Conservation (phyloP, 495 filamentous ascomycete genomes). For the Penicillium arizonense region DNA sequence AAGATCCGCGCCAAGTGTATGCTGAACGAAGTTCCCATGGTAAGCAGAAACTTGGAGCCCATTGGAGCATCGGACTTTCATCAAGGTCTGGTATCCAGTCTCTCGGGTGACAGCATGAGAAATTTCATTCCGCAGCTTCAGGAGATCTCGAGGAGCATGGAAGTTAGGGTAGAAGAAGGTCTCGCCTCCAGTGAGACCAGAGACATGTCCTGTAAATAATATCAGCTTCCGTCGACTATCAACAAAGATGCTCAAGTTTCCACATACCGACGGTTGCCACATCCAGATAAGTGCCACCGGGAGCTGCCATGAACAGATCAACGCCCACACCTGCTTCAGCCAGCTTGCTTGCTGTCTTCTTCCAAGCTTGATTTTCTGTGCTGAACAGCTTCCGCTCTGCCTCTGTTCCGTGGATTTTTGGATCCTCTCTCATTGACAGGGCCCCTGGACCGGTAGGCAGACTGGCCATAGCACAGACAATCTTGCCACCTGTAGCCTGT, state of each 20-base stretch:
- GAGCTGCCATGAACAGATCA: conserved; percentile 92
- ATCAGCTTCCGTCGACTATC: conserved; percentile 13
- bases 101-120: conserved; percentile 85
- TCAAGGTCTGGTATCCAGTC: conserved; percentile 92
- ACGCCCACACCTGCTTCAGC: conserved; percentile 83
- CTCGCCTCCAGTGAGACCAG: conserved; percentile 76
- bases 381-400: conserved; percentile 89
- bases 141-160: conserved; percentile 76
- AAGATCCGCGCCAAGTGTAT: conserved; percentile 90
- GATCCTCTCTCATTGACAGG: conserved; percentile 81
- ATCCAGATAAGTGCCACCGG: conserved; percentile 86
- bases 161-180: conserved; percentile 97
- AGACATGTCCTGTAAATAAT: conserved; percentile 33
- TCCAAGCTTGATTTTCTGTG: conserved; percentile 84
- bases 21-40: conserved; percentile 93
- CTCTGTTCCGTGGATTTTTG: conserved; percentile 81
- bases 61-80: conserved; percentile 98
- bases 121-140: conserved; percentile 83
- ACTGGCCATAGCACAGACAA: conserved; percentile 80
- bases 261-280: conserved; percentile 85
- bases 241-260: neutral
- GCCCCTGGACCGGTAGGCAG: conserved; percentile 87
- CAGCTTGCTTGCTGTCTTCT: conserved; percentile 80
- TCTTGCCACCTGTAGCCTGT: conserved; percentile 84
- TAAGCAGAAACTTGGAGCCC: conserved; percentile 92